phyloP scores from a whole-genome alignment of 345 rosid genomes.

The Eutrema heterophyllum region DNA sequence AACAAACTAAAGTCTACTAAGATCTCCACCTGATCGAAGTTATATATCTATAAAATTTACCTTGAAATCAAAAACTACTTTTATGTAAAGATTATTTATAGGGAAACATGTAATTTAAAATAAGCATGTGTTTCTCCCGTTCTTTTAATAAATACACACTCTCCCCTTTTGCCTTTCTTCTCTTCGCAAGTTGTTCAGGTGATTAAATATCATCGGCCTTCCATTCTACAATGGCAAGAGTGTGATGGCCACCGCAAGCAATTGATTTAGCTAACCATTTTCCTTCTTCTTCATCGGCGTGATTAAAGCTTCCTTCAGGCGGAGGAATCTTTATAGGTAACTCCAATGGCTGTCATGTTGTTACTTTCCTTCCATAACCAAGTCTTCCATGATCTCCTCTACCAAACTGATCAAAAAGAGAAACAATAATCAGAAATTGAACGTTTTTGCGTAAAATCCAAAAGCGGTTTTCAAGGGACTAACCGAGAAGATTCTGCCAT shows the following conservation, averaged over 20 bases:
- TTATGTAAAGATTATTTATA: neutral
- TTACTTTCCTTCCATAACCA: slow-evolving; percentile 82
- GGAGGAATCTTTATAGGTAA: slow-evolving; percentile 65
- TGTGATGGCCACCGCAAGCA: slow-evolving; percentile 94
- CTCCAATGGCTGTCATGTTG: slow-evolving; percentile 91
- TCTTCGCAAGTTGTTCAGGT: neutral
- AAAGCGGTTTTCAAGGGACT: slow-evolving; percentile 24
- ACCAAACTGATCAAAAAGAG: slow-evolving; percentile 61
- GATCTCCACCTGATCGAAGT: neutral
- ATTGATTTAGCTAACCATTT: slow-evolving; percentile 70
- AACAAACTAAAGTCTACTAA: too few species aligned
- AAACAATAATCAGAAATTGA: neutral
- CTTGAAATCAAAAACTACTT: neutral
- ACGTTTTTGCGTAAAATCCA: neutral
- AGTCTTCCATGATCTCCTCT: slow-evolving; percentile 97
- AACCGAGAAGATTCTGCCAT: slow-evolving; percentile 88
- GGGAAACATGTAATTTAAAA: neutral
- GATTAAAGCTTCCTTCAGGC: slow-evolving; percentile 34
- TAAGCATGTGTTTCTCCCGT: neutral
- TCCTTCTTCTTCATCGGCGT: slow-evolving; percentile 45
- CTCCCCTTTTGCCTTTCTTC: neutral
- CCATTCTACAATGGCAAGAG: slow-evolving; percentile 80
- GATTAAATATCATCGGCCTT: slow-evolving; percentile 26
- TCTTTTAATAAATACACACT: neutral
- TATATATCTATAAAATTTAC: neutral